Percentiles rank a stretch among this genome's conserved stretches.
Conservation (phyloP, 192 early-diverging fungal genomes). For the Jimgerdemannia flammicorona region DNA sequence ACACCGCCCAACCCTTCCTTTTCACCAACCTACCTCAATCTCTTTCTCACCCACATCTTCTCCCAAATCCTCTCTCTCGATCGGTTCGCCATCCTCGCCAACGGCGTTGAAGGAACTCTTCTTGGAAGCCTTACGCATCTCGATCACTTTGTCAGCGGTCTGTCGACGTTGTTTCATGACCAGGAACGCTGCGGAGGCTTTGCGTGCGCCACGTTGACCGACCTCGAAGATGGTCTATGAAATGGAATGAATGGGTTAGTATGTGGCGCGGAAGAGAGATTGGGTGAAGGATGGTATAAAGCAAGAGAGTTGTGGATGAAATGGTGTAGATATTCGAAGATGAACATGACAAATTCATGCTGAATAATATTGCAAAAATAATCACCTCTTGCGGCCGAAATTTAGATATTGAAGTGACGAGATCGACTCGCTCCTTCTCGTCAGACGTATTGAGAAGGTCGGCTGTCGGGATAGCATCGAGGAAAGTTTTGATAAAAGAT, state of each 20-base stretch:
- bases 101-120: constrained; percentile 3
- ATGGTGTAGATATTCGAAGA: neutral
- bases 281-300: neutral
- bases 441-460: constrained; percentile 5
- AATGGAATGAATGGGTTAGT: neutral
- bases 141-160: constrained; percentile 40
- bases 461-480: neutral
- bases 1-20: too few species aligned
- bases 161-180: constrained; percentile 65
- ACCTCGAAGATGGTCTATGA: constrained; percentile 89
- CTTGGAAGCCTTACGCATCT: constrained; percentile 16
- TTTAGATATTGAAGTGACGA: constrained; percentile 71
- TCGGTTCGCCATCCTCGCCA: constrained; percentile 4
- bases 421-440: constrained; percentile 61
- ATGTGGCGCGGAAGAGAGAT: constrained; percentile 4
- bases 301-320: too few species aligned
- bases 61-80: constrained; percentile 11
- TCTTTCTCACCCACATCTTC: constrained; percentile 28
- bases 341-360: neutral
- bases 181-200: constrained; percentile 58
- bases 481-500: neutral
- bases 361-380: neutral
- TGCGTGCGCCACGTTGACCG: constrained; percentile 78
- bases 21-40: constrained; percentile 2
- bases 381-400: constrained; percentile 77